A percentile compares a stretch with the other conserved stretches of the same genome.
Conservation (phyloP, 225 moss, liverwort and hornwort species). For the Antitrichia curtipendula region DNA sequence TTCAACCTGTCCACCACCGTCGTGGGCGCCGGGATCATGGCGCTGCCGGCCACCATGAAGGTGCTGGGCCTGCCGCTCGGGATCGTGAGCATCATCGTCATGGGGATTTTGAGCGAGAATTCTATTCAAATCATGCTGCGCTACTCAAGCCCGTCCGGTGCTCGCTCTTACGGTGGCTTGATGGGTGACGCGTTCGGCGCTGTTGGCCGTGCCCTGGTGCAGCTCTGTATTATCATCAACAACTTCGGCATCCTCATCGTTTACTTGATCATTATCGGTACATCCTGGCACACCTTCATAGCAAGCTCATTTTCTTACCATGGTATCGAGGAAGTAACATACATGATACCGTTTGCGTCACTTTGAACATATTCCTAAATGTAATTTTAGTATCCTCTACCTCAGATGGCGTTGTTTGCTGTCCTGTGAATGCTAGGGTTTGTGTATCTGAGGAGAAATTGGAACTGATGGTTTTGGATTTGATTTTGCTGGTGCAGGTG, state of each 20-base stretch:
- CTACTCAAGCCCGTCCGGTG: conserved; percentile 50
- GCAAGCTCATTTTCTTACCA: neutral
- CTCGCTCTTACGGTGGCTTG: conserved; percentile 71
- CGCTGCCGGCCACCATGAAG: conserved; percentile 85
- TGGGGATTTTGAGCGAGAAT: conserved; percentile 62
- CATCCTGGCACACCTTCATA: neutral
- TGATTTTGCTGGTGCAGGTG: conserved; percentile 27
- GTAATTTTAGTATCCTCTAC: neutral
- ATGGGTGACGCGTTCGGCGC: conserved; percentile 65
- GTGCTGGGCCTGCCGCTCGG: conserved; percentile 78
- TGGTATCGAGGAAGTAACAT: neutral
- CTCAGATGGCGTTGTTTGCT: neutral
- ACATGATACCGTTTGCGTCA: neutral
- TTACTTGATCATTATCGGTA: conserved; percentile 93
- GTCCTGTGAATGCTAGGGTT: neutral
- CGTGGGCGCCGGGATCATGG: conserved; percentile 90
- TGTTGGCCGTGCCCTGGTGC: conserved; percentile 37
- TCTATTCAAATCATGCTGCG: conserved; percentile 61
- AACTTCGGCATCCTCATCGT: conserved; percentile 77
- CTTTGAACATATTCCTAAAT: neutral
- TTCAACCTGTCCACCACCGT: conserved; percentile 89
- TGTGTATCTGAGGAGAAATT: neutral
- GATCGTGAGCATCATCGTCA: conserved; percentile 42
- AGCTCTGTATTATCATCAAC: conserved; percentile 72
- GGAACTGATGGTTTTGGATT: neutral